A percentile compares a stretch with the other conserved stretches of the same genome.
Conservation (phyloP, 1,139 yeast genomes). For the Meyerozyma guilliermondii region DNA sequence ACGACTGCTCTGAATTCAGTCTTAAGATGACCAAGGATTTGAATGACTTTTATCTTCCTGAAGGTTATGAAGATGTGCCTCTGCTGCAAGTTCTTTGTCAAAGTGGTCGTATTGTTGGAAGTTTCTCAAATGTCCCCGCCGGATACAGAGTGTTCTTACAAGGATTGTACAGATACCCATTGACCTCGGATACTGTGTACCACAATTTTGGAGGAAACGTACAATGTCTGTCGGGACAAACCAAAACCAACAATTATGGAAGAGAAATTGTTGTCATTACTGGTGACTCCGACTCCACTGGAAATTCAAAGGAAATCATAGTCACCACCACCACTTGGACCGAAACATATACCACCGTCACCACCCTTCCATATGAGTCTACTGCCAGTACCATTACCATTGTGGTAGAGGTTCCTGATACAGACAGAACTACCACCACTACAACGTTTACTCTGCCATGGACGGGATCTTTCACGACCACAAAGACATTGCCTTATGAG, state of each 20-base stretch:
- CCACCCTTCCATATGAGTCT: neutral
- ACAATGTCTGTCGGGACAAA: slow-evolving; percentile 12
- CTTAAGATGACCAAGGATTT: slow-evolving; percentile 10
- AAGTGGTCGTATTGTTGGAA: slow-evolving; percentile 6
- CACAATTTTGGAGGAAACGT: slow-evolving; percentile 11
- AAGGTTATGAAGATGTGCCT: slow-evolving; percentile 4
- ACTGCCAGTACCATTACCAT: slow-evolving; percentile 10
- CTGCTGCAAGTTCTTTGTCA: slow-evolving; percentile 4
- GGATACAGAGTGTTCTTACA: slow-evolving; percentile 13
- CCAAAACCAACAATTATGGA: slow-evolving; percentile 5
- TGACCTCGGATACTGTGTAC: slow-evolving; percentile 4
- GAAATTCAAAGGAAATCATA: slow-evolving; percentile 4
- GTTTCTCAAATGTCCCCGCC: slow-evolving; percentile 8
- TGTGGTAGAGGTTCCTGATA: slow-evolving; percentile 3
- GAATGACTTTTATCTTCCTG: slow-evolving; percentile 16
- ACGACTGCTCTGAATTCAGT: slow-evolving; percentile 13
- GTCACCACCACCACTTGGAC: slow-evolving; percentile 5
- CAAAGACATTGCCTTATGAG: slow-evolving; percentile 4
- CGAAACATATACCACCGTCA: neutral
- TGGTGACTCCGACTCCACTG: slow-evolving; percentile 7
- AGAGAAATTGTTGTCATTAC: slow-evolving; percentile 10
- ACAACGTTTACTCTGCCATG: slow-evolving; percentile 4
- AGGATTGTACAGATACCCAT: slow-evolving; percentile 12
- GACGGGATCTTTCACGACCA: slow-evolving; percentile 2
- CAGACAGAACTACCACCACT: slow-evolving; percentile 4